Conservation (phyloP, 768 basidiomycete species). For the Tylopilus rubrobrunneus region DNA sequence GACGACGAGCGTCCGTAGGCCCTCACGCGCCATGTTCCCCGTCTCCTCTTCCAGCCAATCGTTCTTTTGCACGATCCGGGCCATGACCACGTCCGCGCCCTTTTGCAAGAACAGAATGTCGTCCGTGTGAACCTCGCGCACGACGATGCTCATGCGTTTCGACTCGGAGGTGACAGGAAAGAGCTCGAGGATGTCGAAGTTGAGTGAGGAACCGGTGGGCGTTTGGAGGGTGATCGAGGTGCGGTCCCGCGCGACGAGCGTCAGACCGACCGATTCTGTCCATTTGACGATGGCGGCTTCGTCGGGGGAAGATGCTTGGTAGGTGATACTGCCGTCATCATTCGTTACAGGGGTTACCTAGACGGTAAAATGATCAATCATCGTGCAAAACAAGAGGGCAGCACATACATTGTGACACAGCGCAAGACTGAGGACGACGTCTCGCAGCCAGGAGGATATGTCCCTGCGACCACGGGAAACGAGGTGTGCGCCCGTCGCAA, state of each 20-base stretch:
- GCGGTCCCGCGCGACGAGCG: conserved; percentile 57
- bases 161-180: conserved; percentile 99
- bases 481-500: conserved; percentile 76
- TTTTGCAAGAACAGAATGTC: conserved; percentile 93
- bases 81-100: conserved; percentile 99
- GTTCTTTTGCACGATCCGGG: conserved; percentile 88
- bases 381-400: neutral
- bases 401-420: conserved; percentile 87
- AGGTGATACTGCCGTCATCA: conserved; percentile 92
- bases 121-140: conserved; percentile 69
- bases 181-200: conserved; percentile 86
- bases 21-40: conserved; percentile 99
- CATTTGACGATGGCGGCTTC: conserved; percentile 98
- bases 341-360: conserved; percentile 95
- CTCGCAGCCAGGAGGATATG: conserved; percentile 90
- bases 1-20: conserved; percentile 95
- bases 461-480: conserved; percentile 84
- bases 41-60: conserved; percentile 99
- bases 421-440: conserved; percentile 89
- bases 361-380: conserved; percentile 22
- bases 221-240: conserved; percentile 83
- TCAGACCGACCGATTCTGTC: conserved; percentile 93
- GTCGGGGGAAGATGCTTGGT: conserved; percentile 98
- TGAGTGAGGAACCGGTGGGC: conserved; percentile 56
- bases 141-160: conserved; percentile 98